Evolutionary conservation across 2,329 filamentous ascomycete genomes (phyloP).

Genomic region (Venturia oleaginea): DNA sequence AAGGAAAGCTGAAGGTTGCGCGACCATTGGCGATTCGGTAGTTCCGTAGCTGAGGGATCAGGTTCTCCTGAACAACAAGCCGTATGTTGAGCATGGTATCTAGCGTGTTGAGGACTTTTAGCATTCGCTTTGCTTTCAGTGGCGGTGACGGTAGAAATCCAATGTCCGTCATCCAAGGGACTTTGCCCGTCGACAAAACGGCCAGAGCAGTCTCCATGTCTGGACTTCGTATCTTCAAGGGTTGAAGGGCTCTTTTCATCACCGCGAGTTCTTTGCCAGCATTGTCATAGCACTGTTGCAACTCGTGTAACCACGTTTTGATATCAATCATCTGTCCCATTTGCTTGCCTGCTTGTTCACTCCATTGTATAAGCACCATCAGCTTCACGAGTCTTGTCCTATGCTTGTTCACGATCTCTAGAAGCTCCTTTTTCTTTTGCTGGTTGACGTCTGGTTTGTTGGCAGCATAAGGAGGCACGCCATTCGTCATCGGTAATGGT

Average conservation of each 20-base stretch:
- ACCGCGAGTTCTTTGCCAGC: constrained; percentile 50
- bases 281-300: constrained; percentile 22
- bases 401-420: constrained; percentile 70
- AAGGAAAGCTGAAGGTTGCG: constrained; percentile 73
- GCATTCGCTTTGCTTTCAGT: constrained; percentile 60
- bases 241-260: constrained; percentile 54
- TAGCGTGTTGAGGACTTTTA: constrained; percentile 68
- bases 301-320: constrained; percentile 55
- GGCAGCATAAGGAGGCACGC: constrained; percentile 25
- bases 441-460: constrained; percentile 58
- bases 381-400: constrained; percentile 89
- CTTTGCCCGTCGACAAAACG: constrained; percentile 68
- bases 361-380: constrained; percentile 85
- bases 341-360: constrained; percentile 58
- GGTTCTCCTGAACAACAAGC: constrained; percentile 73
- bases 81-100: constrained; percentile 77
- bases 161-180: constrained; percentile 71
- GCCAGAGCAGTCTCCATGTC: constrained; percentile 86
- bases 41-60: constrained; percentile 67
- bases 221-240: constrained; percentile 73
- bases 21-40: constrained; percentile 79
- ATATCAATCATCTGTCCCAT: constrained; percentile 86
- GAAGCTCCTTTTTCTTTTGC: constrained; percentile 63
- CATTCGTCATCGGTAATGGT: constrained; percentile 21
- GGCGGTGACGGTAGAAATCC: constrained; percentile 67